A percentile compares a stretch with the other conserved stretches of the same genome.
Evolutionary conservation across 2,329 filamentous ascomycete genomes (phyloP).

Genomic region (Fusarium zealandicum): DNA sequence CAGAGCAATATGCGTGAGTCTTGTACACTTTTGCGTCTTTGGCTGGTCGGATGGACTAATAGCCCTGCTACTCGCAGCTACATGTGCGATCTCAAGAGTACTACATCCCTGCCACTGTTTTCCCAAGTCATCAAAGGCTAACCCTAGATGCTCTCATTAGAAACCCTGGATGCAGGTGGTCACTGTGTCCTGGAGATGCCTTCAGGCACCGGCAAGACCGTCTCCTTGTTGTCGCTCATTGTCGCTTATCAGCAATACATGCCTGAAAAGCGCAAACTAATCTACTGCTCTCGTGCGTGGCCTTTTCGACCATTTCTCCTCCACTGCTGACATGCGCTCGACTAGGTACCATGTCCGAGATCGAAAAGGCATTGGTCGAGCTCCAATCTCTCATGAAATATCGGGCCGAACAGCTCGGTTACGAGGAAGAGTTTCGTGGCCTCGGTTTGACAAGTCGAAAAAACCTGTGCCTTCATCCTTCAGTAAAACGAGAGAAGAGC

Average conservation of each 20-base stretch:
- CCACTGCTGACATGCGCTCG: constrained; percentile 7
- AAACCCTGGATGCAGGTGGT: constrained; percentile 89
- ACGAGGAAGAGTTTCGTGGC: constrained; percentile 90
- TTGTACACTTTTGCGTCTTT: neutral
- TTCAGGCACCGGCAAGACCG: constrained; percentile 96
- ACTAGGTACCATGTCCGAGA: constrained; percentile 93
- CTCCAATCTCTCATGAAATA: constrained; percentile 95
- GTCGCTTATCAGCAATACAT: constrained; percentile 96
- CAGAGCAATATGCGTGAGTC: constrained; percentile 64
- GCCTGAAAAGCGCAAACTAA: constrained; percentile 92
- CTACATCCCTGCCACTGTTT: neutral
- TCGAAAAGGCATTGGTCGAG: constrained; percentile 95
- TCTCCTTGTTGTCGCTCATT: constrained; percentile 92
- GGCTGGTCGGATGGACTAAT: constrained; percentile 3
- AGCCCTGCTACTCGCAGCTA: constrained; percentile 48
- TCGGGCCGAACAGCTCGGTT: constrained; percentile 84
- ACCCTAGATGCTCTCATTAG: constrained; percentile 41
- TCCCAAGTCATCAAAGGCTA: constrained; percentile 2
- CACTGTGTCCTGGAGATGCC: constrained; percentile 99
- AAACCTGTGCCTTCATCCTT: constrained; percentile 95
- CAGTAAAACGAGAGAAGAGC: constrained; percentile 95
- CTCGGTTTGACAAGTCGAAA: constrained; percentile 95
- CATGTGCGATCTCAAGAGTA: constrained; percentile 66
- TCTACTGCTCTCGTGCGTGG: constrained; percentile 86
- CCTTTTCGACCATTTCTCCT: neutral